Base-by-base conservation (phyloP, 2,329 filamentous ascomycete genomes). In the Alternaria atra region DNA sequence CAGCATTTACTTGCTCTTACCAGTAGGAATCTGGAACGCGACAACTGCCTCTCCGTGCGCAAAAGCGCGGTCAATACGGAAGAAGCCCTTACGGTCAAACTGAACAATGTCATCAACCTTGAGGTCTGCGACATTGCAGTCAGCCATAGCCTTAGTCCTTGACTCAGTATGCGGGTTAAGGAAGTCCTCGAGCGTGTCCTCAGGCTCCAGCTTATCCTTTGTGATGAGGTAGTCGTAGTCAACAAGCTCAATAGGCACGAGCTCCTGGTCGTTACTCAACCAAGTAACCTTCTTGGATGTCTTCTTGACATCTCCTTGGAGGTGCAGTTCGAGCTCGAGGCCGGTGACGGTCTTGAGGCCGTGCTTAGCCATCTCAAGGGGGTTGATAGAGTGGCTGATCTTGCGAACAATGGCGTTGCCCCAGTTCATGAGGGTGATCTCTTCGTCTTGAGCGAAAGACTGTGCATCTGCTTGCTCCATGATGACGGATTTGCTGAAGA, bases 271-370 rank as follows among this genome's bases (percentile, higher is more conserved):
- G 0, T 86, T 87, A 1, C 92, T 90, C 48, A 98, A 83, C 94
- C 94, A 98, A 1, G 94, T 97, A 37, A 98, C 88, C 85, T 98
- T 98, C 88, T 97, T 97, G 74, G 93, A 89, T 0, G 94, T 98
- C 75, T 92, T 90, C 85, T 97, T 97, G 79, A 98, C 92, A 78
- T 98, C 94, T 57, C 94, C 94, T 72, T 91, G 88, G 51, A 97
- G 87, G 80, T 98, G 91, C n/a, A 97, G 87, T 80, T 97, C 92
- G 55, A 95, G 84, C 59, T 91, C 90, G 39, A 97, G 84, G 35
- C 82, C 83, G 12, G 89, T 90, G 71, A 97, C 89, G 48, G 77
- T 79, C 61, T 81, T 80, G 42, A 77, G 61, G 47, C 76, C 76
- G 30, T 82, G 82, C 48, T 86, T 83, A 55, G 70, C 73, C 29